Conservation (phyloP, 257 asterid species). For the Oldenlandia corymbosa region DNA sequence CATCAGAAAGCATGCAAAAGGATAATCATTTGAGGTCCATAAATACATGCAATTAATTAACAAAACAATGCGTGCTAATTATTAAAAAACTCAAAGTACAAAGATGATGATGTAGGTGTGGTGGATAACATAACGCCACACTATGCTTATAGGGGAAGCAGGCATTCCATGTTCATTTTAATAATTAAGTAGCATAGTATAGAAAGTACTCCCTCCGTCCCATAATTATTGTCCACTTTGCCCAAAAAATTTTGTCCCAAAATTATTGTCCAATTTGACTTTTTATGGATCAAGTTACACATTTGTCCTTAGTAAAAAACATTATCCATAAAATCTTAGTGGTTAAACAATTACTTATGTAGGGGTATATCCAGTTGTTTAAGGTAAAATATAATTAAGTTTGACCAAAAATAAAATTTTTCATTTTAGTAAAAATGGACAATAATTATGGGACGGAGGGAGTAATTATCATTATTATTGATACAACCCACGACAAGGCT, state of each 20-base stretch:
- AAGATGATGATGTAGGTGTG: background rate
- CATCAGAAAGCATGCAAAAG: slow-evolving; percentile 15
- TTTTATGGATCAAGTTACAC: no score
- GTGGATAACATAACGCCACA: slow-evolving; percentile 4
- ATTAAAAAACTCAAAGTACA: background rate
- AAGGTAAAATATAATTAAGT: no score
- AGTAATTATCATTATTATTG: no score
- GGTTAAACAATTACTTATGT: no score
- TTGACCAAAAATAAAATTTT: no score
- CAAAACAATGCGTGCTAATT: slow-evolving; percentile 9
- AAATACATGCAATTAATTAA: slow-evolving; percentile 7
- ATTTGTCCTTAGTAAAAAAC: no score
- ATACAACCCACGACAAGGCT: no score
- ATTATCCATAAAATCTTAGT: no score
- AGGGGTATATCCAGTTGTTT: no score
- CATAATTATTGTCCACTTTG: background rate
- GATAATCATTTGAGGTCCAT: slow-evolving; percentile 16
- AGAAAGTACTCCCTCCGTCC: background rate
- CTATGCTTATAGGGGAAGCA: slow-evolving; percentile 10
- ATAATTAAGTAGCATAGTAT: background rate
- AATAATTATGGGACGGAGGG: no score
- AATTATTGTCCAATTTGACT: no score
- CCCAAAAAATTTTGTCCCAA: background rate
- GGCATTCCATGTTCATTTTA: background rate
- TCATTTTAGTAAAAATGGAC: no score